Conservation (phyloP, 768 basidiomycete species). For the Phaeolepiota aurea region DNA sequence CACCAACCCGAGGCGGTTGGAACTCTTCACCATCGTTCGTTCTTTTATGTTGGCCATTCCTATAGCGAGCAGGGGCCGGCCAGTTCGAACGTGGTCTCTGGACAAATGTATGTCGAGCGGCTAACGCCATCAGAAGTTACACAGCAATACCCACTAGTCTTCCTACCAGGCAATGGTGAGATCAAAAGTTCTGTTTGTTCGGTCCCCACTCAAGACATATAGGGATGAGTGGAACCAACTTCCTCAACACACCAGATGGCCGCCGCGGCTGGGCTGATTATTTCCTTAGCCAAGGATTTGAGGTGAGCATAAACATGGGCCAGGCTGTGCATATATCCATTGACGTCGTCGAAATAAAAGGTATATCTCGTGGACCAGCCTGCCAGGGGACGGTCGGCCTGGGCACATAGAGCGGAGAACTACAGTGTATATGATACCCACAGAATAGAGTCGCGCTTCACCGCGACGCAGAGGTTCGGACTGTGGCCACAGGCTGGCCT, state of each 20-base stretch:
- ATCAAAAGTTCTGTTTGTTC: not conserved
- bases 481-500: slow-evolving; percentile 38
- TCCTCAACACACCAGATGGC: slow-evolving; percentile 47
- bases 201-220: not conserved
- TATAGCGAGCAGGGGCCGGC: slow-evolving; percentile 22
- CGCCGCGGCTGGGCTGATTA: slow-evolving; percentile 51
- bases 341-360: slow-evolving; percentile 10
- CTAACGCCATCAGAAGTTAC: slow-evolving; percentile 32
- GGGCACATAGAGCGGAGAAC: slow-evolving; percentile 31
- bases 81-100: slow-evolving; percentile 23
- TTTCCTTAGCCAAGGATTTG: slow-evolving; percentile 40
- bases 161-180: slow-evolving; percentile 40
- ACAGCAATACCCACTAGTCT: slow-evolving; percentile 30
- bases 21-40: slow-evolving; percentile 35
- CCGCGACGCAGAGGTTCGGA: slow-evolving; percentile 27
- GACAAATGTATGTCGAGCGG: slow-evolving; percentile 47
- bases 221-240: slow-evolving; percentile 45
- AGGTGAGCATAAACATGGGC: slow-evolving; percentile 19
- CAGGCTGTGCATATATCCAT: not conserved
- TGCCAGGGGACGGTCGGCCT: slow-evolving; percentile 35
- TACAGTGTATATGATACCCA: slow-evolving; percentile 19
- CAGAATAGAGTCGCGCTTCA: slow-evolving; percentile 31
- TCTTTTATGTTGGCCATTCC: slow-evolving; percentile 39
- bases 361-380: slow-evolving; percentile 40
- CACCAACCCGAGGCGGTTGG: not conserved